Evolutionary conservation across 2,329 filamentous ascomycete species (phyloP), one percentile per base, ranked within the genome.

Genomic region (Stachybotrys chlorohalonatus): DNA sequence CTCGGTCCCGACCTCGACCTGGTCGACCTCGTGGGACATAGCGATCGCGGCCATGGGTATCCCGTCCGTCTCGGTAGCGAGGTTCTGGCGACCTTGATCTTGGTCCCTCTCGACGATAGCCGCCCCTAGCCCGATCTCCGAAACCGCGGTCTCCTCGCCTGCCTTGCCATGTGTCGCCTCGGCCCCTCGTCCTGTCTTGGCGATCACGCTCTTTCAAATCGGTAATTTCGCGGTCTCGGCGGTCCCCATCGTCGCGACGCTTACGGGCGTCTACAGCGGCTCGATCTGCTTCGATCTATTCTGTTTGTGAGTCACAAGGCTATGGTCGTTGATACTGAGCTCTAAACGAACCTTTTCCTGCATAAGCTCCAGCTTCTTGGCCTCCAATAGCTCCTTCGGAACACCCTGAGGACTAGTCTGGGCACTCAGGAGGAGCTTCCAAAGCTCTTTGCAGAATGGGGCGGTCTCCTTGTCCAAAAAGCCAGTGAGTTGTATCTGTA

Each of bases 381-480:
- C 92, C 69, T 99, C 94, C 3, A 99, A 75, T 47, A 99, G 78
- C 71, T 96, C 92, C 70, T 95, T 93, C 0, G 94, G 93, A 11
- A 99, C 91, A 54, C 94, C 94, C 67, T 94, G 88, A 0, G 90
- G 85, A 68, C 86, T 96, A 47, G 81, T 77, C 70, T 99, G 94
- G 9, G 91, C 94, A 69, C 92, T 96, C 49, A 99, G 74, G 63
- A 93, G 88, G 16, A 99, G 76, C 56, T 86, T 89, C 94, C 94
- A 99, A 11, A 99, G 74, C 59, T 96, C 90, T 68, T 95, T 93
- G 71, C 93, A 96, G 67, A 99, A 99, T 0, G 79, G 73, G 1
- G 90, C 78, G 0, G 91, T 94, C 61, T 97, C 90, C 69, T 95
- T 93, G 65, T 96, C 92, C 62, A 99, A 82, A 65, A 99, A 99